These are phyloP conservation scores for Thermothielavioides terrestris DNA, from an alignment of 495 filamentous ascomycete species.

Conservation along the genomic window DNA sequence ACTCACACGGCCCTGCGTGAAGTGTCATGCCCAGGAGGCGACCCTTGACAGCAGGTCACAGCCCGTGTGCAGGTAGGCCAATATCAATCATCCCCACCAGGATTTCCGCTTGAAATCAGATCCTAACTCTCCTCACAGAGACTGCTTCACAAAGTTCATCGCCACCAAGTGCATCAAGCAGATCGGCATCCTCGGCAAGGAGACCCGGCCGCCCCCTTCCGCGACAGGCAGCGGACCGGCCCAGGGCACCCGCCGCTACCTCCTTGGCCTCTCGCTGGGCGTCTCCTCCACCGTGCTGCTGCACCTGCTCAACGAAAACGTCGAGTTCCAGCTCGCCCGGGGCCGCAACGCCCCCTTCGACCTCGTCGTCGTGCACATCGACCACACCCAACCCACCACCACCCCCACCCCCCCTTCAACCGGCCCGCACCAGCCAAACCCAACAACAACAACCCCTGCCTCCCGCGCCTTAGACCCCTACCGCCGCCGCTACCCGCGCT, in stretches of 20 bases:
- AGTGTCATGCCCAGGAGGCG: slow-evolving; percentile 20
- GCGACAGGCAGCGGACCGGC: slow-evolving; percentile 29
- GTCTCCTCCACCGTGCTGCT: slow-evolving; percentile 72
- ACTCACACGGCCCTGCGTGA: slow-evolving; percentile 14
- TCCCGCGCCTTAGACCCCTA: slow-evolving; percentile 11
- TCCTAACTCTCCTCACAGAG: slow-evolving; percentile 38
- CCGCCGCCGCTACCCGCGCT: slow-evolving; percentile 47
- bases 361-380: slow-evolving; percentile 58
- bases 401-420: not conserved
- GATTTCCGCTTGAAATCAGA: not conserved
- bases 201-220: slow-evolving; percentile 34
- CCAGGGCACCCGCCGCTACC: slow-evolving; percentile 42
- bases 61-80: slow-evolving; percentile 15
- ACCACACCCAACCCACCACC: slow-evolving; percentile 23
- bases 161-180: slow-evolving; percentile 68
- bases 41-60: slow-evolving; percentile 22
- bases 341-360: slow-evolving; percentile 52
- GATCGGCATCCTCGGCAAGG: slow-evolving; percentile 49
- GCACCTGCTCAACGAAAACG: slow-evolving; percentile 61
- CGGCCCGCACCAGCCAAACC: too few species aligned
- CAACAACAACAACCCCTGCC: not conserved
- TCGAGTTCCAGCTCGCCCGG: slow-evolving; percentile 49
- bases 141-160: slow-evolving; percentile 71
- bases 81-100: too few species aligned
- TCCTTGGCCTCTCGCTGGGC: slow-evolving; percentile 77